Evolutionary conservation across 805 yeast genomes (phyloP).

Genomic region (Schwanniomyces vanrijiae): DNA sequence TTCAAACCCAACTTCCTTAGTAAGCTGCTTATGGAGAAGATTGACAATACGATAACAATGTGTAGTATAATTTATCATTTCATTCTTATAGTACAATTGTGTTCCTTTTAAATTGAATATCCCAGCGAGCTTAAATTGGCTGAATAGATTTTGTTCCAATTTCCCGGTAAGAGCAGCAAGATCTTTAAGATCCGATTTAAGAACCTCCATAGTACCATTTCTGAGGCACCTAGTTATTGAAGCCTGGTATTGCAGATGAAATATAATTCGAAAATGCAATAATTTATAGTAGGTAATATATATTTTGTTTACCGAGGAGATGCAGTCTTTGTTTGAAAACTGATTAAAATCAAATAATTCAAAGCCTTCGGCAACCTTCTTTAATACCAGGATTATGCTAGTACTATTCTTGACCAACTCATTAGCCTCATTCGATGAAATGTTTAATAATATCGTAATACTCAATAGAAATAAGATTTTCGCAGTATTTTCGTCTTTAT

Average conservation of each 20-base stretch:
- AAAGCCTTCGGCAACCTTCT: neutral
- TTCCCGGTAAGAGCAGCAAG: slow-evolving; percentile 10
- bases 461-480: neutral
- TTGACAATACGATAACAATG: slow-evolving; percentile 23
- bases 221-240: neutral
- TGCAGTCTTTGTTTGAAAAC: neutral
- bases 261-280: slow-evolving; percentile 10
- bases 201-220: neutral
- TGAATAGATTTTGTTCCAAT: slow-evolving; percentile 17
- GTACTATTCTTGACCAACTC: neutral
- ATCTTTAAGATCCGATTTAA: slow-evolving; percentile 6
- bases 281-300: slow-evolving; percentile 15
- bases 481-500: neutral
- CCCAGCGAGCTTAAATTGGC: slow-evolving; percentile 18
- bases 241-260: neutral
- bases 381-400: neutral
- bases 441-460: neutral
- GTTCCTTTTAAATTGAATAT: slow-evolving; percentile 7
- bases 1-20: slow-evolving; percentile 18
- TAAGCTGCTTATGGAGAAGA: slow-evolving; percentile 18
- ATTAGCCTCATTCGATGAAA: neutral
- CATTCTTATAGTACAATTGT: slow-evolving; percentile 14
- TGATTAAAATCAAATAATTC: neutral
- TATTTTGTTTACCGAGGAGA: neutral
- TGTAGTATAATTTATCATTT: slow-evolving; percentile 19